Evolutionary conservation across 2,329 filamentous ascomycete species (phyloP), one percentile per base, ranked within the genome.

Genomic region (Cordyceps cicadae): DNA sequence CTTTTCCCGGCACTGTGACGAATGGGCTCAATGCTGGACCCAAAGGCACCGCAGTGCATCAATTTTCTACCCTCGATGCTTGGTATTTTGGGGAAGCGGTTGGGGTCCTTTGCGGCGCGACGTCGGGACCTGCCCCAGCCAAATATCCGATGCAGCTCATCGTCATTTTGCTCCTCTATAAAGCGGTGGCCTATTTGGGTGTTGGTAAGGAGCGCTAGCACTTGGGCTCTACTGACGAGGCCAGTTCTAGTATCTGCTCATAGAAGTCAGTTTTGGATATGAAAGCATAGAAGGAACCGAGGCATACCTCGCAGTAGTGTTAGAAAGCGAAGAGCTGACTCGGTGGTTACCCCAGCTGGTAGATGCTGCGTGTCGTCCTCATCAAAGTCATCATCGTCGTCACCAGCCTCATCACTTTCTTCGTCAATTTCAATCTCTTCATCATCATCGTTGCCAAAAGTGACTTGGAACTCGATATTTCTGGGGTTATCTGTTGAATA

Each of bases 41-140:
- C 93, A 74, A 97, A 97, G 2, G 78, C 79, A 1, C 93, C 93
- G 34, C 87, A 88, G 45, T 84, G 79, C 92, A 97, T 96, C 63
- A 97, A 76, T 66, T 87, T 84, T 54, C 74, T 79, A 8, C 94
- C 93, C 63, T 85, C 81, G 12, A 89, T 85, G 67, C 87, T 96
- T 0, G 93, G 93, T 0, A 96, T 85, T 67, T 89, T 89, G n/a
- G 92, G 90, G 62, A 92, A 92, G 50, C 83, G 76, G 63, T 85
- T 73, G 2, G 79, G 79, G 62, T 85, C 81, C n/a, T 73, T 77
- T 9, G 67, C 67, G 1, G 64, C 65, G 12, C 70, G 69, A 21
- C 74, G 70, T 57, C 81, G 77, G 52, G 80, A 74, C 39, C 78
- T 71, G 46, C 79, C 74, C 66, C 78, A 76, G 54, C 75, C 61